phyloP scores from a whole-genome alignment of 164 flowering plant species.

The Dillenia suffruticosa region DNA sequence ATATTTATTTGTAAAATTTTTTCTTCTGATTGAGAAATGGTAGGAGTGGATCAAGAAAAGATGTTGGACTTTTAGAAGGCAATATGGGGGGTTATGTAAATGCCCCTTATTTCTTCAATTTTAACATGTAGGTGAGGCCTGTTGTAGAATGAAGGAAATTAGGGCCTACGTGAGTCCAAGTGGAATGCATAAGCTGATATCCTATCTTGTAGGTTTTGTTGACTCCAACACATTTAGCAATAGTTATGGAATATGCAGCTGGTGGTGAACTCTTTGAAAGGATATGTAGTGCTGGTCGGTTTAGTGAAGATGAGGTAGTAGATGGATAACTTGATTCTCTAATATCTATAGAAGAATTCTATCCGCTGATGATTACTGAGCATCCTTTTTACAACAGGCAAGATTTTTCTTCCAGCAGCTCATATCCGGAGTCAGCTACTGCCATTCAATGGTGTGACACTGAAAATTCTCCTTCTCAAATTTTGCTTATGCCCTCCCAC shows the following conservation, averaged over 20 bases:
- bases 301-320: conserved; percentile 69
- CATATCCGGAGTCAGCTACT: conserved; percentile 69
- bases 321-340: neutral
- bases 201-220: conserved; percentile 39
- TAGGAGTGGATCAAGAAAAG: no score
- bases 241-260: conserved; percentile 82
- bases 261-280: conserved; percentile 75
- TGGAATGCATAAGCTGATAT: neutral
- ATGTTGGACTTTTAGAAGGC: no score
- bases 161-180: no score
- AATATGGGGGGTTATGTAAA: no score
- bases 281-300: conserved; percentile 69
- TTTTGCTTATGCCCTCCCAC: no score
- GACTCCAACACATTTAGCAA: conserved; percentile 62
- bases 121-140: no score
- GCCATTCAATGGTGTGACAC: conserved; percentile 52
- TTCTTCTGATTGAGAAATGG: no score
- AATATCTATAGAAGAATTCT: neutral
- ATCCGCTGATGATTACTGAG: neutral
- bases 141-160: no score
- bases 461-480: no score
- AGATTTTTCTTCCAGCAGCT: conserved; percentile 77
- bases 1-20: no score
- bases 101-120: no score
- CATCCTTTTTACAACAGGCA: conserved; percentile 38